These are phyloP conservation scores for Monilinia fructicola DNA, from an alignment of 2,329 filamentous ascomycete genomes.

Conservation along the genomic window DNA sequence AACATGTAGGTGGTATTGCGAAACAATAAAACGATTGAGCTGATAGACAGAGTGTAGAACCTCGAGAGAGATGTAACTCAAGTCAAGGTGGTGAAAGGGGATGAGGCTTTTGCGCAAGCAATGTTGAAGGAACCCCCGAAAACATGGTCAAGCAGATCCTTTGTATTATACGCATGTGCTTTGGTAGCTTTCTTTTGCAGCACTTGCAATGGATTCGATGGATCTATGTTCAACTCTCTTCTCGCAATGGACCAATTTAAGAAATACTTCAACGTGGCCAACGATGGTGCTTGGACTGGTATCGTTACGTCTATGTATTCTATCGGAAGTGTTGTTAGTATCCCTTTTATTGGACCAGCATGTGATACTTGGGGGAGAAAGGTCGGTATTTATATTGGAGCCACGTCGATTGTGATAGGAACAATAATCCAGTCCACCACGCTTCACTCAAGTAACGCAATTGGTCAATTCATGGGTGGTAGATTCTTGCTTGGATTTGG, in stretches of 20 bases:
- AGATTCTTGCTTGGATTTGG: slow-evolving; percentile 61
- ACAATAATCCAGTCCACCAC: slow-evolving; percentile 45
- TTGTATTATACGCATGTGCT: slow-evolving; percentile 47
- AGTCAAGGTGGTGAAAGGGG: slow-evolving; percentile 42
- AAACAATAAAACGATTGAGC: not conserved
- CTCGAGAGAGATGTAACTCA: not conserved
- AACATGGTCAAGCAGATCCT: slow-evolving; percentile 42
- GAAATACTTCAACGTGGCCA: slow-evolving; percentile 43
- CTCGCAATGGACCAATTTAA: slow-evolving; percentile 46
- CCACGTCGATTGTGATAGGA: slow-evolving; percentile 46
- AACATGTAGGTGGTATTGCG: not conserved
- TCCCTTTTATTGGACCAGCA: slow-evolving; percentile 48
- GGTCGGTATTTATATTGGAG: slow-evolving; percentile 48
- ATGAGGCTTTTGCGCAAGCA: slow-evolving; percentile 53
- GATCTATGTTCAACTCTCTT: slow-evolving; percentile 50
- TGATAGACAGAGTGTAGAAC: not conserved
- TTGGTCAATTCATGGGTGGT: slow-evolving; percentile 51
- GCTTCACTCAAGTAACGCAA: slow-evolving; percentile 35
- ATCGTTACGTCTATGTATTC: slow-evolving; percentile 53
- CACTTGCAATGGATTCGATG: slow-evolving; percentile 53
- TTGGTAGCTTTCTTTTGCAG: slow-evolving; percentile 50
- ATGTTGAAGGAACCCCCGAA: slow-evolving; percentile 51
- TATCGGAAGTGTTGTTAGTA: slow-evolving; percentile 49
- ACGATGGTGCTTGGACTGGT: slow-evolving; percentile 49
- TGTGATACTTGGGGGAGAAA: slow-evolving; percentile 50